Percentiles rank a stretch among this genome's conserved stretches.
phyloP scores from a whole-genome alignment of 495 filamentous ascomycete genomes.

The Parathielavia appendiculata region DNA sequence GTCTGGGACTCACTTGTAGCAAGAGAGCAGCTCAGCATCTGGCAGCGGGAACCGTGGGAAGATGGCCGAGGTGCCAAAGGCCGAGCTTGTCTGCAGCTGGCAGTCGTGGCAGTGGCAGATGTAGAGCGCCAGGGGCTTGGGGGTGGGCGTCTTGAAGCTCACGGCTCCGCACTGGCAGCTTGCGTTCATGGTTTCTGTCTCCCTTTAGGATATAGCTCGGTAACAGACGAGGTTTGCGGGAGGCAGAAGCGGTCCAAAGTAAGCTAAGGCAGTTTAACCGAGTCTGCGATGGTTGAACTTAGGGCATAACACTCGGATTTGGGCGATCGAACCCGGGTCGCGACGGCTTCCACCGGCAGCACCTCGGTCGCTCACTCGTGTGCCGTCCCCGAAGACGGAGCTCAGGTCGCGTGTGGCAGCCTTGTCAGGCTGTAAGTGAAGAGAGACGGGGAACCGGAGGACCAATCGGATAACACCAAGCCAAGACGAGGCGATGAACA shows the following conservation, averaged over 20 bases:
- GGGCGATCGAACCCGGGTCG: conserved; percentile 4
- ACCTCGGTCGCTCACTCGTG: not conserved
- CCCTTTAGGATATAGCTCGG: not conserved
- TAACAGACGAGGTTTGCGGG: not conserved
- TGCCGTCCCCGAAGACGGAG: conserved; percentile 17
- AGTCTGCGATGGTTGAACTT: not conserved
- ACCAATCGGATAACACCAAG: not conserved
- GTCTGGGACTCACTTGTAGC: conserved; percentile 40
- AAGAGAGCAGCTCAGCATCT: conserved; percentile 36
- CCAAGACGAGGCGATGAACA: not conserved
- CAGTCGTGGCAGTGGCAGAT: conserved; percentile 68
- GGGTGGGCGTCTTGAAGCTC: conserved; percentile 54
- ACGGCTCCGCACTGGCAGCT: conserved; percentile 61
- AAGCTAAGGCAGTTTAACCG: not conserved
- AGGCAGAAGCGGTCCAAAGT: not conserved
- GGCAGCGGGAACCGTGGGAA: conserved; percentile 58
- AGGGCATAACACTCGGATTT: not conserved
- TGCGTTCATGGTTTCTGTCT: conserved; percentile 42
- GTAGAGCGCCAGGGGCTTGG: conserved; percentile 53
- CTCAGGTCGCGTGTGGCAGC: not conserved
- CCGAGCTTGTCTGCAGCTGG: conserved; percentile 59
- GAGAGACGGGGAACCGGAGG: not conserved
- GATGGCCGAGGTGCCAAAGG: conserved; percentile 63
- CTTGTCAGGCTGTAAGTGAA: not conserved
- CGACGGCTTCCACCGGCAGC: conserved; percentile 11